A percentile compares a stretch with the other conserved stretches of the same genome.
These are phyloP conservation scores for Cutaneotrichosporon cavernicola DNA, from an alignment of 1,284 basidiomycete species.

Conservation along the genomic window DNA sequence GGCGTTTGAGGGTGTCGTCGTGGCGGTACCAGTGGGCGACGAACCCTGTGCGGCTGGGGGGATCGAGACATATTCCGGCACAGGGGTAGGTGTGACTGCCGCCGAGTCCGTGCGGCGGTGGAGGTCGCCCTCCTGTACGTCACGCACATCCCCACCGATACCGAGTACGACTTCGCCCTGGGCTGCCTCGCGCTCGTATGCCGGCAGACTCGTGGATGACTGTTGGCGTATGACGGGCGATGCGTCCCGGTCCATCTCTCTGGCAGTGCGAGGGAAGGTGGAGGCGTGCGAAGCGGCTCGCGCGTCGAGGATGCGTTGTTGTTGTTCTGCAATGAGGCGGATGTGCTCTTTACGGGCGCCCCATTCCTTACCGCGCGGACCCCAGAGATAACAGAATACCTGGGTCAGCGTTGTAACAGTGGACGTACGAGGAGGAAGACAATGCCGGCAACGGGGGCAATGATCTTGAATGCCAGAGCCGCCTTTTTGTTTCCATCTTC, in stretches of 20 bases:
- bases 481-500: not conserved
- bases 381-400: not conserved
- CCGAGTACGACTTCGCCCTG: not conserved
- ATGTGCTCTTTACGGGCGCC: not conserved
- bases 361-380: not conserved
- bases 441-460: not conserved
- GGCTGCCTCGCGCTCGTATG: not conserved
- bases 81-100: not conserved
- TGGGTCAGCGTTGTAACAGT: not conserved
- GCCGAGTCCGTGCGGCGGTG: not conserved
- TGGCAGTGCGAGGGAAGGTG: not conserved
- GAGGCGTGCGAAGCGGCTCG: not conserved
- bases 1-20: not conserved
- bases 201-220: not conserved
- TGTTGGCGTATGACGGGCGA: not conserved
- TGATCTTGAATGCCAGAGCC: not conserved
- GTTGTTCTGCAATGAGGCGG: not conserved
- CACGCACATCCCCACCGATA: not conserved
- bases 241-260: not conserved
- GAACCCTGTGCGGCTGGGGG: not conserved
- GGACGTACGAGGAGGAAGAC: not conserved
- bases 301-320: not conserved
- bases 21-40: not conserved
- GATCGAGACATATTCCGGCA: not conserved
- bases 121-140: not conserved